phyloP scores from a whole-genome alignment of 2,329 filamentous ascomycete genomes.

The Trichoderma hamatum region DNA sequence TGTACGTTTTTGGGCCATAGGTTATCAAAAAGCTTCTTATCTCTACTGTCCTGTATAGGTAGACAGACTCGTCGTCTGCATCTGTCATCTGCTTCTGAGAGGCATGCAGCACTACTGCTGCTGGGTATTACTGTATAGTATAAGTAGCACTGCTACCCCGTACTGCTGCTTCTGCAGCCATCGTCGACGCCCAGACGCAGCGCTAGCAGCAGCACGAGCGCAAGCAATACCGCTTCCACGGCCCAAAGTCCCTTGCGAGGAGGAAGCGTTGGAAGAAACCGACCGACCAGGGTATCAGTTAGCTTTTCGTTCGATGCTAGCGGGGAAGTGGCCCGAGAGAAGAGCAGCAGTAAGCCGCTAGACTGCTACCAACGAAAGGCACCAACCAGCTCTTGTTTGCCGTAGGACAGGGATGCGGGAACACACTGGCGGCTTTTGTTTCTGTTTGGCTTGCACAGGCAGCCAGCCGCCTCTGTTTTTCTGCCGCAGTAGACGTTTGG shows the following conservation, averaged over 20 bases:
- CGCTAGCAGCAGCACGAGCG: conserved; percentile 16
- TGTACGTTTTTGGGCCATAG: background rate
- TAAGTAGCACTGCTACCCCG: no score
- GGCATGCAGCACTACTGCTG: background rate
- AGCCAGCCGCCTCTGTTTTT: conserved; percentile 7
- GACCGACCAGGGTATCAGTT: background rate
- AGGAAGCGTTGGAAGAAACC: background rate
- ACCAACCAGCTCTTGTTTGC: conserved; percentile 27
- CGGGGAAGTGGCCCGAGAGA: conserved; percentile 24
- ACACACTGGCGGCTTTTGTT: background rate
- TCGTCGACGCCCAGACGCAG: background rate
- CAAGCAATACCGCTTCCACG: background rate
- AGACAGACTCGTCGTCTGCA: background rate
- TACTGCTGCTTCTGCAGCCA: background rate
- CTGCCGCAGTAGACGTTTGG: conserved; percentile 8
- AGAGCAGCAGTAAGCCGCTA: conserved; percentile 19
- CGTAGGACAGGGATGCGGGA: conserved; percentile 16
- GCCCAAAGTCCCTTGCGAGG: conserved; percentile 4
- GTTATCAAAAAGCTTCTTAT: background rate
- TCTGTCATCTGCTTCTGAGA: background rate
- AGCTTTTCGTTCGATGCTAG: background rate
- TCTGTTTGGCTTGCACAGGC: background rate
- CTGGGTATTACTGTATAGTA: background rate
- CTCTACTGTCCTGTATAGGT: no score
- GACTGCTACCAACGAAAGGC: conserved; percentile 12